A percentile compares a stretch with the other conserved stretches of the same genome.
These are phyloP conservation scores for Trichothecium roseum DNA, from an alignment of 2,329 filamentous ascomycete species.

Conservation along the genomic window DNA sequence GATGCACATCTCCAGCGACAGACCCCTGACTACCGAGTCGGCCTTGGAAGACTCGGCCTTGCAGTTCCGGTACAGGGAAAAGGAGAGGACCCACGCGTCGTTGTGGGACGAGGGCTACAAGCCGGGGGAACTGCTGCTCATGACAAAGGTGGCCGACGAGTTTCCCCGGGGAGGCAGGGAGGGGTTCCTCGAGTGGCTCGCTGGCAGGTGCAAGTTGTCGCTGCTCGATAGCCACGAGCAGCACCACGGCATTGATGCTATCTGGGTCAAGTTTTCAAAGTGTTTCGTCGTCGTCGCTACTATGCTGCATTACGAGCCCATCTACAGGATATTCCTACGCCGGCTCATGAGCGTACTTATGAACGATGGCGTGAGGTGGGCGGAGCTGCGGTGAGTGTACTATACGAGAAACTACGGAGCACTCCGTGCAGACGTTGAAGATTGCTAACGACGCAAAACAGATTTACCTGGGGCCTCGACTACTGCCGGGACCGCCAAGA, in stretches of 20 bases:
- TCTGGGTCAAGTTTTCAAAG: slow-evolving; percentile 72
- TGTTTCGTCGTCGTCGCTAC: slow-evolving; percentile 66
- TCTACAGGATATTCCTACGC: slow-evolving; percentile 67
- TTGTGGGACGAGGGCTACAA: slow-evolving; percentile 58
- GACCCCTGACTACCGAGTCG: slow-evolving; percentile 41
- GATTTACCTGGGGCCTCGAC: slow-evolving; percentile 61
- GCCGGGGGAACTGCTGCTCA: slow-evolving; percentile 45
- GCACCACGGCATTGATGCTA: slow-evolving; percentile 71
- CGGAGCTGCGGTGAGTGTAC: slow-evolving; percentile 54
- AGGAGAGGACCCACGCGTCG: slow-evolving; percentile 30
- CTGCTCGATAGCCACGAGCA: slow-evolving; percentile 65
- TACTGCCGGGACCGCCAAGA: slow-evolving; percentile 59
- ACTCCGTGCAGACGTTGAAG: neutral
- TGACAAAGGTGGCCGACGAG: slow-evolving; percentile 53
- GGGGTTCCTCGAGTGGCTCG: slow-evolving; percentile 72
- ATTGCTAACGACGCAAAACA: slow-evolving; percentile 7
- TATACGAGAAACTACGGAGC: too few species aligned
- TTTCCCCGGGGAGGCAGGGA: slow-evolving; percentile 63
- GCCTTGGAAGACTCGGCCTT: slow-evolving; percentile 46
- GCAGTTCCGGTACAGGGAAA: slow-evolving; percentile 50
- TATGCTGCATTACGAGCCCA: slow-evolving; percentile 81
- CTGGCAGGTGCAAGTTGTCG: slow-evolving; percentile 60
- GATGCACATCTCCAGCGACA: slow-evolving; percentile 58
- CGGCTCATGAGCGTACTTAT: slow-evolving; percentile 60
- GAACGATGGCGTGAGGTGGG: slow-evolving; percentile 77